phyloP scores from a whole-genome alignment of 2,329 filamentous ascomycete species.

The Cladosporium sp. region DNA sequence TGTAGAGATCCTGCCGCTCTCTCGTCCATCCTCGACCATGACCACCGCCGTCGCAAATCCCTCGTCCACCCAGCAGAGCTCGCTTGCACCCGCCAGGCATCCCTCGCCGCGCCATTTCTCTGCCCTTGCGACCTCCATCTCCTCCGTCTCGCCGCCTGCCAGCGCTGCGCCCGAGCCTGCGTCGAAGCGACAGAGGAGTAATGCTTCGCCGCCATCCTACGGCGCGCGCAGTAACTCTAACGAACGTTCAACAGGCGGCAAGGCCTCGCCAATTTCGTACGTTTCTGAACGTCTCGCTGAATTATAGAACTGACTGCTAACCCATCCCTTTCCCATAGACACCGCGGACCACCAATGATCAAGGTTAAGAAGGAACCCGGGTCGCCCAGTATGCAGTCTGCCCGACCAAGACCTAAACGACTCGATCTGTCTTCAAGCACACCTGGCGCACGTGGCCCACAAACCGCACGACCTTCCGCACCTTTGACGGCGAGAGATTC shows the following conservation, averaged over 20 bases:
- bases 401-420: conserved; percentile 69
- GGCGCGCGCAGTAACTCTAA: conserved; percentile 12
- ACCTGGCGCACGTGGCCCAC: conserved; percentile 37
- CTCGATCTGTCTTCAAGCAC: conserved; percentile 64
- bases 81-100: conserved; percentile 30
- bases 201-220: conserved; percentile 28
- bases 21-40: conserved; percentile 32
- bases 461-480: conserved; percentile 56
- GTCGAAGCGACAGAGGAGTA: conserved; percentile 29
- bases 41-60: conserved; percentile 44
- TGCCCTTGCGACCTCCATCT: conserved; percentile 35
- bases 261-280: conserved; percentile 50
- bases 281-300: conserved; percentile 23
- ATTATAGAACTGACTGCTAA: not conserved
- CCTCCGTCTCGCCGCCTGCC: conserved; percentile 28
- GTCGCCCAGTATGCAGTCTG: conserved; percentile 72
- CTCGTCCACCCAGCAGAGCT: conserved; percentile 35
- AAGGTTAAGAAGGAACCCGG: conserved; percentile 94
- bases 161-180: conserved; percentile 23
- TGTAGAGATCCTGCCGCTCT: not conserved
- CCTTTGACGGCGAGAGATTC: conserved; percentile 71
- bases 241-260: conserved; percentile 41
- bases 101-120: conserved; percentile 40
- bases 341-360: conserved; percentile 66
- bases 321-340: conserved; percentile 34